Conservation (phyloP, 1,284 basidiomycete species). For the Marasmius sp. region DNA sequence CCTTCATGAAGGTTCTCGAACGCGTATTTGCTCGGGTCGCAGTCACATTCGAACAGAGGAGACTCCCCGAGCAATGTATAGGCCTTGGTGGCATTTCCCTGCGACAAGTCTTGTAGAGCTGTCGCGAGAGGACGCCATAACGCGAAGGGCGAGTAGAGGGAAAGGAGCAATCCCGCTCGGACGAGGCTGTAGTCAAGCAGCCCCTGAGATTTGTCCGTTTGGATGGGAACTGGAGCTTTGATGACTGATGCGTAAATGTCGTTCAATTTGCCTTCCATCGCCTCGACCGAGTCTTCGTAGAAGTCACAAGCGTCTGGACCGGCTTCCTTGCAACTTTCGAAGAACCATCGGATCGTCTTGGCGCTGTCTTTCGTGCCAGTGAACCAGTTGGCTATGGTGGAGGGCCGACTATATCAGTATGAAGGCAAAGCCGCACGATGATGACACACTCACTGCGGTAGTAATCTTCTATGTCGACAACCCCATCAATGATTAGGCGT, state of each 20-base stretch:
- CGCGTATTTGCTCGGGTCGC: too few species aligned
- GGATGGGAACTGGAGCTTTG: slow-evolving; percentile 19
- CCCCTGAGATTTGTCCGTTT: slow-evolving; percentile 16
- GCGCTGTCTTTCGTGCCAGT: slow-evolving; percentile 20
- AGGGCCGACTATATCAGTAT: too few species aligned
- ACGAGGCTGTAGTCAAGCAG: slow-evolving; percentile 13
- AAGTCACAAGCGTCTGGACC: slow-evolving; percentile 26
- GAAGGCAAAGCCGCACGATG: too few species aligned
- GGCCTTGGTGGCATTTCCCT: neutral
- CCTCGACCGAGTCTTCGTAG: slow-evolving; percentile 22
- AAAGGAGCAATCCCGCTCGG: neutral
- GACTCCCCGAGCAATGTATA: neutral
- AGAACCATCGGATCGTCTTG: slow-evolving; percentile 26
- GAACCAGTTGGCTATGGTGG: slow-evolving; percentile 21
- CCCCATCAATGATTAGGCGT: too few species aligned
- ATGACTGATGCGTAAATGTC: slow-evolving; percentile 17
- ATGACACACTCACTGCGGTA: too few species aligned
- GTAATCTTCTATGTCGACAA: too few species aligned
- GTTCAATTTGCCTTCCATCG: slow-evolving; percentile 24
- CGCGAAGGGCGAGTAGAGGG: neutral
- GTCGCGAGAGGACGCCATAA: neutral
- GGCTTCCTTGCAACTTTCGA: slow-evolving; percentile 21
- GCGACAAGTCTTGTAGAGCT: neutral
- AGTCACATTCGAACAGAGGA: neutral
- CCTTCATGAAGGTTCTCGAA: too few species aligned